phyloP scores from a whole-genome alignment of 2,329 filamentous ascomycete genomes.

The Cordyceps farinosa region DNA sequence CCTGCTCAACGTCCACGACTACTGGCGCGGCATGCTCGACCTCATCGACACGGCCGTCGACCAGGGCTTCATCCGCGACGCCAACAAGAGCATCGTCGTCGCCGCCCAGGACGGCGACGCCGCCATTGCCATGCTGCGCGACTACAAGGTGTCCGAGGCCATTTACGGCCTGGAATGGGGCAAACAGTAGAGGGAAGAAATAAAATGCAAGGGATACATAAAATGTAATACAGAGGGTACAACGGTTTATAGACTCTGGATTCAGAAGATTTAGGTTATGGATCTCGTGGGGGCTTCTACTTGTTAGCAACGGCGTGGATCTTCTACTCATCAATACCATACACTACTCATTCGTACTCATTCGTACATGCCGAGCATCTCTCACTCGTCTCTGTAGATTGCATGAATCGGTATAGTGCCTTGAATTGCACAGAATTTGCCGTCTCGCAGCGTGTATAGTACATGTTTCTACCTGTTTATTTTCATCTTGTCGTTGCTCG shows the following conservation, averaged over 20 bases:
- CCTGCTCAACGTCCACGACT: conserved; percentile 82
- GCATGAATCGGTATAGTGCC: conserved; percentile 12
- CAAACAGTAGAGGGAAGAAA: conserved; percentile 45
- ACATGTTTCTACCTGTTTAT: conserved; percentile 33
- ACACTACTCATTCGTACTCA: background rate
- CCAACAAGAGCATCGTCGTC: conserved; percentile 72
- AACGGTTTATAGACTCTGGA: conserved; percentile 4
- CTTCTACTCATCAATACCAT: background rate
- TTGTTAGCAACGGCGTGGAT: background rate
- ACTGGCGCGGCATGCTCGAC: conserved; percentile 80
- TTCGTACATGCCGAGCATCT: background rate
- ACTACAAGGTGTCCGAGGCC: conserved; percentile 72
- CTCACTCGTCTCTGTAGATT: background rate
- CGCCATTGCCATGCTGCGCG: conserved; percentile 64
- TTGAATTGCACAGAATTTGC: conserved; percentile 20
- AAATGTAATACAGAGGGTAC: background rate
- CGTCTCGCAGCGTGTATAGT: conserved; percentile 32
- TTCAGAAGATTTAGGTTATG: background rate
- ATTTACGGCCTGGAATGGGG: conserved; percentile 82
- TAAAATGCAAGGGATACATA: background rate
- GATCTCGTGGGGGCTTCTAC: too few species aligned
- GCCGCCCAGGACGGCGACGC: conserved; percentile 70
- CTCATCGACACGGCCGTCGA: conserved; percentile 77
- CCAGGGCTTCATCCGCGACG: conserved; percentile 70
- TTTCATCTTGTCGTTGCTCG: conserved; percentile 20